Base-by-base conservation (phyloP, 495 filamentous ascomycete genomes). In the Trichoderma gamsii region DNA sequence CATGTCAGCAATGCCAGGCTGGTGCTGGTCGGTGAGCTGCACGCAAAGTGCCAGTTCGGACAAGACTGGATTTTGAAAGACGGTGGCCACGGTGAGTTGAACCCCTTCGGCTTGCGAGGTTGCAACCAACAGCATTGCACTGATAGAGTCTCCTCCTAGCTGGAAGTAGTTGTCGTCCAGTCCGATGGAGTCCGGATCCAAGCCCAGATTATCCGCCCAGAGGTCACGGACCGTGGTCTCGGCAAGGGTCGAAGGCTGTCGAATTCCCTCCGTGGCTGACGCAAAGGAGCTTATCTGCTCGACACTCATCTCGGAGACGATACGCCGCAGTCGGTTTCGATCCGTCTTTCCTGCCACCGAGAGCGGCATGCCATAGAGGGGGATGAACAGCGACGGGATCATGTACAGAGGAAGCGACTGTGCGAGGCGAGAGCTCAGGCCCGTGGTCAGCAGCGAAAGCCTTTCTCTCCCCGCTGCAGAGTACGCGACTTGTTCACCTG, bases 61-160 rank as follows among this genome's bases (percentile, higher is more conserved):
- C 18, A 65, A 27, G 1, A 27, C 12, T 27, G 63, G 25, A 27
- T 65, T 27, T 11, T 65, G 23, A n/a, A 65, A 65, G 23, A 65
- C 15, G 6, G 8, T 65, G 2, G 25, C 63, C 7, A 65, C 63
- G 7, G 63, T 32, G 8, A 65, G 63, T 7, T 38, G 23, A n/a
- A 65, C n/a, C 11, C n/a, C 27, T 3, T 38, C n/a, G 3, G 23
- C 7, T 11, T 27, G 11, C n/a, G 63, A n/a, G 11, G 2, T 11
- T 8, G 8, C 32, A 9, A 75, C 77, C 0, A 83, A 69, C 66
- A 70, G 70, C 75, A 83, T 81, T 0, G 78, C 78, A 16, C 49
- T 63, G 21, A 81, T 70, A 13, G 77, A 79, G 66, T 81, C 77
- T n/a, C 80, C 80, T 4, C 80, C 80, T 16, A 81, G 65, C 0